Evolutionary conservation across 169 alveolate species (phyloP).

Genomic region (Eimeria necatrix): DNA sequence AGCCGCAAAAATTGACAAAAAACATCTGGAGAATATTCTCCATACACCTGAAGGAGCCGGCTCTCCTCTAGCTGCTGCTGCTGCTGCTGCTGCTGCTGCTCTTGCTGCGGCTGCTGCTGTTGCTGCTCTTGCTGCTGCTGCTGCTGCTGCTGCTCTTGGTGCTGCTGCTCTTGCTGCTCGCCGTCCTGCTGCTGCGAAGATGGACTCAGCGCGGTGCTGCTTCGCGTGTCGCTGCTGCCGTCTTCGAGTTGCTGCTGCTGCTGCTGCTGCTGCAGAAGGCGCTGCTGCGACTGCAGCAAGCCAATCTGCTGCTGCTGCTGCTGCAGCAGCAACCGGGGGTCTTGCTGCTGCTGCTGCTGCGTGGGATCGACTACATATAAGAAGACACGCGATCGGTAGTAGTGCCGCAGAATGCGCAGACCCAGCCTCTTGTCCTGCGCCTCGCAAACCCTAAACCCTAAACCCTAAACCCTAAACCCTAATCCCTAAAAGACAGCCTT

Average conservation of each 20-base stretch:
- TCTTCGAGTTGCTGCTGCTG: slow-evolving; percentile 8
- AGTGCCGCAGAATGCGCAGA: slow-evolving; percentile 80
- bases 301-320: neutral
- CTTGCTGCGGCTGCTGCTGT: slow-evolving; percentile 7
- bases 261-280: neutral
- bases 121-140: neutral
- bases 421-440: slow-evolving; percentile 79
- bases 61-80: neutral
- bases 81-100: slow-evolving; percentile 48
- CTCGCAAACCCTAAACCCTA: neutral
- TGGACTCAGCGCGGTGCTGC: too few species aligned
- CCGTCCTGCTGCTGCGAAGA: neutral
- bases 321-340: neutral
- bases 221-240: too few species aligned
- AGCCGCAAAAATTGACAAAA: slow-evolving; percentile 52
- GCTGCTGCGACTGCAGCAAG: neutral
- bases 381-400: slow-evolving; percentile 70
- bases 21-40: neutral
- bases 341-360: slow-evolving; percentile 38
- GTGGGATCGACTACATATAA: slow-evolving; percentile 79
- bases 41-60: slow-evolving; percentile 28
- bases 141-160: neutral
- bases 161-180: neutral
- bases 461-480: slow-evolving; percentile 1
- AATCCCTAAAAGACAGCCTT: neutral